Conservation (phyloP, 176 grass and related monocot genomes). For the Carex parvula region DNA sequence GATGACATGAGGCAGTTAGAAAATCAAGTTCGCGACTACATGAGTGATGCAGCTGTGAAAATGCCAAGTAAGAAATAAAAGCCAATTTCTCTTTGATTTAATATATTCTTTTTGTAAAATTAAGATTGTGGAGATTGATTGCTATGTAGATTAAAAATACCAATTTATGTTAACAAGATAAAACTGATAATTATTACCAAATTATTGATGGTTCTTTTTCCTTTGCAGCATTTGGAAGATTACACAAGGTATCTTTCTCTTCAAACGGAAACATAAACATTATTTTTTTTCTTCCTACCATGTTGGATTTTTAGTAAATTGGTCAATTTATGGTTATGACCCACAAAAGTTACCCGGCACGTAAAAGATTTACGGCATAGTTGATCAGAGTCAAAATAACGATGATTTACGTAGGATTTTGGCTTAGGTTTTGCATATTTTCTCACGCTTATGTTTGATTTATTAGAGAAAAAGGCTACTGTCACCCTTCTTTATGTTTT, state of each 20-base stretch:
- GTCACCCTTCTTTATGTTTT: too few species aligned
- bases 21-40: conserved; percentile 30
- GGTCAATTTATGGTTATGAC: not conserved
- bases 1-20: not conserved
- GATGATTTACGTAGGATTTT: too few species aligned
- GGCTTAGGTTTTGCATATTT: too few species aligned
- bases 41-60: conserved; percentile 34
- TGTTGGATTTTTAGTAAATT: not conserved
- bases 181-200: not conserved
- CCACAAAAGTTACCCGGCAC: not conserved
- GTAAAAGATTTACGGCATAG: not conserved
- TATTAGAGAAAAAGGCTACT: too few species aligned
- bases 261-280: not conserved
- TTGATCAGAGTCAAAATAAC: too few species aligned
- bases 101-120: too few species aligned
- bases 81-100: too few species aligned
- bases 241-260: not conserved
- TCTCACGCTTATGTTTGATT: too few species aligned
- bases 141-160: not conserved
- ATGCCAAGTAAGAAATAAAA: not conserved
- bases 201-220: not conserved
- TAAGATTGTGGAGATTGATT: not conserved
- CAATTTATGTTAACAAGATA: not conserved
- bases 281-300: not conserved
- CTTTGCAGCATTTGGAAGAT: not conserved